These are phyloP conservation scores for Phallus indusiatus DNA, from an alignment of 768 basidiomycete species.

Conservation along the genomic window DNA sequence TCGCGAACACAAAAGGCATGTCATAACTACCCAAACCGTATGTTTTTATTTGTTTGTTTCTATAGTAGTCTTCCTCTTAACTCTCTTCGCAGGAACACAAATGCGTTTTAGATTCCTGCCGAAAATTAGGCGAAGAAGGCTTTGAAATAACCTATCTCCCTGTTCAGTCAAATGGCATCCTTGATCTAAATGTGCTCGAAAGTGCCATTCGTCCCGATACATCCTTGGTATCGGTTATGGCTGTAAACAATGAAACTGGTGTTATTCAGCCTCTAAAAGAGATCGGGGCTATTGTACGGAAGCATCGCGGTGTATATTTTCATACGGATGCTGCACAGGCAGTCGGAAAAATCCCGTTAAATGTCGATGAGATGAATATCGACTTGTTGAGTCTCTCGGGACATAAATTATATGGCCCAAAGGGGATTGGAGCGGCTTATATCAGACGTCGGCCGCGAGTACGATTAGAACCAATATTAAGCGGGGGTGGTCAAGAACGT, in stretches of 20 bases:
- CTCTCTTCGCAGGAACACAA: slow-evolving; percentile 79
- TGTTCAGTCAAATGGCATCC: slow-evolving; percentile 75
- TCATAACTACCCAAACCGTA: slow-evolving; percentile 93
- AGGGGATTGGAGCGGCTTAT: slow-evolving; percentile 91
- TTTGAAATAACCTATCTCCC: slow-evolving; percentile 98
- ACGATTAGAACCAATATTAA: slow-evolving; percentile 87
- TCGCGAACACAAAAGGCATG: slow-evolving; percentile 84
- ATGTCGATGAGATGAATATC: slow-evolving; percentile 92
- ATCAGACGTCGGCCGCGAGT: slow-evolving; percentile 89
- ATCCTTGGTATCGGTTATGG: slow-evolving; percentile 94
- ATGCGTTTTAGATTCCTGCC: slow-evolving; percentile 96
- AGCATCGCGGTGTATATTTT: slow-evolving; percentile 86
- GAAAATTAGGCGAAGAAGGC: slow-evolving; percentile 91
- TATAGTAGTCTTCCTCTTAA: neutral
- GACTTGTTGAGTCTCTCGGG: slow-evolving; percentile 95
- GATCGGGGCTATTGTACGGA: slow-evolving; percentile 78
- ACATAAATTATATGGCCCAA: slow-evolving; percentile 97
- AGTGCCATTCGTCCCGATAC: slow-evolving; percentile 87
- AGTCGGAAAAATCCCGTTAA: slow-evolving; percentile 79
- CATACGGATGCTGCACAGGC: slow-evolving; percentile 99
- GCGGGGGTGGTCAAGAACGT: slow-evolving; percentile 95
- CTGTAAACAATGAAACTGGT: slow-evolving; percentile 98
- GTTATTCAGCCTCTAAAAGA: slow-evolving; percentile 96
- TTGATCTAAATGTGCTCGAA: slow-evolving; percentile 72
- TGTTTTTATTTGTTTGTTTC: slow-evolving; percentile 20